Base-by-base conservation (phyloP, 2,329 filamentous ascomycete species). In the Epichloe gansuensis region DNA sequence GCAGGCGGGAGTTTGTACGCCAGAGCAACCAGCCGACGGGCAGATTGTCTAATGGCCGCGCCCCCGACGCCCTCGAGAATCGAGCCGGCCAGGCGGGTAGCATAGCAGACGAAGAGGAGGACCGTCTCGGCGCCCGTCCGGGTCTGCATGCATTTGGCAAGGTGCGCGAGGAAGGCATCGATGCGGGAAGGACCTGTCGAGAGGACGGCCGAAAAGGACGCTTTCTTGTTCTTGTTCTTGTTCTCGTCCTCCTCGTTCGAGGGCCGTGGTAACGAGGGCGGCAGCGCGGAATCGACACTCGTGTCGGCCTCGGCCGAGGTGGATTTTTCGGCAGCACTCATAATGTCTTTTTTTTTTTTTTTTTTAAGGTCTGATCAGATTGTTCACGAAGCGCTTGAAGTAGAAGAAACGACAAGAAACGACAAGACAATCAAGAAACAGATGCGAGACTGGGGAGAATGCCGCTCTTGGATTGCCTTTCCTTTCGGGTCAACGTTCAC, bases 101-200 rank as follows among this genome's bases (percentile, higher is more conserved):
- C 70, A 72, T 91, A 91, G 70, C 83, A 81, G 56, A 83, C 65
- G 59, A 85, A 80, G 57, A 84, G 77, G 60, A 91, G 80, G 56
- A 83, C 73, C 48, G 79, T 77, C 69, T 90, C 86, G 65, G 85
- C 81, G 62, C 86, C 85, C 38, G 76, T 68, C 45, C 85, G 81
- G 9, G 83, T 85, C 57, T 81, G 77, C 60, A 89, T 73, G 63
- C 86, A 80, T 58, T 81, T 81, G 62, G 76, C 70, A 48, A 83
- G 72, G 65, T 76, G 75, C 28, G 72, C 64, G 56, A 83, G 66
- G 63, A 81, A 77, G 65, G 68, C 71, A 63, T 82, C 78, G 60
- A 72, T 38, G 60, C 56, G 58, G 39, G 56, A 55, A 21, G 63
- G 61, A 11, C 53, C 56, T n/a, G 57, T 56, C 28, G 55, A 52